A percentile compares a stretch with the other conserved stretches of the same genome.
Evolutionary conservation across 495 filamentous ascomycete species (phyloP).

Genomic region (Penicillium daleae): DNA sequence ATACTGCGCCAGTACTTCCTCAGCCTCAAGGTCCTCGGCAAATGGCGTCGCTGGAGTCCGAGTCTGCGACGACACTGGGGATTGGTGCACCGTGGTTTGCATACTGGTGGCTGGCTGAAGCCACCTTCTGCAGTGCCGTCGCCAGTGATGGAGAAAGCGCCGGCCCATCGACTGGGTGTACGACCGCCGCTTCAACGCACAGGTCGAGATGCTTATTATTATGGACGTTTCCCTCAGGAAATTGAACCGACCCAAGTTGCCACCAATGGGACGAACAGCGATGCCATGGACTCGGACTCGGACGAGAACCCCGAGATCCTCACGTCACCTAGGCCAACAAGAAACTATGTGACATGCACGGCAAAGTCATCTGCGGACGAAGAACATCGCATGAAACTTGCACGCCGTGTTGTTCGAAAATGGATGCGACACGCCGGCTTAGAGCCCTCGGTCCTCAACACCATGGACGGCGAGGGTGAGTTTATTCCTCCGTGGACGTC

Average conservation of each 20-base stretch:
- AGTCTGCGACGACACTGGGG: slow-evolving; percentile 65
- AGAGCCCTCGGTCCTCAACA: slow-evolving; percentile 38
- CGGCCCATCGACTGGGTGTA: slow-evolving; percentile 11
- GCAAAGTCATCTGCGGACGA: slow-evolving; percentile 45
- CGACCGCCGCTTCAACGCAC: slow-evolving; percentile 35
- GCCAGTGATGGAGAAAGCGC: slow-evolving; percentile 36
- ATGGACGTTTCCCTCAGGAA: slow-evolving; percentile 47
- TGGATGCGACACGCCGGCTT: slow-evolving; percentile 77
- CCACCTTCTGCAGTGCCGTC: slow-evolving; percentile 35
- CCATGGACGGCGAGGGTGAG: slow-evolving; percentile 51
- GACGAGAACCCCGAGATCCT: slow-evolving; percentile 50
- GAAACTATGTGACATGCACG: slow-evolving; percentile 47
- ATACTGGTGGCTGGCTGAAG: slow-evolving; percentile 44
- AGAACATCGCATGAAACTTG: slow-evolving; percentile 48
- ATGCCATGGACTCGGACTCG: slow-evolving; percentile 50
- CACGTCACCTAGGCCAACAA: slow-evolving; percentile 37
- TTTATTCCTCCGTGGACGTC: slow-evolving; percentile 76
- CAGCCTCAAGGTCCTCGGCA: slow-evolving; percentile 74
- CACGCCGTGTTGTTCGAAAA: slow-evolving; percentile 64
- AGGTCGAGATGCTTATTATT: slow-evolving; percentile 39
- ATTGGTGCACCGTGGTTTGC: slow-evolving; percentile 58
- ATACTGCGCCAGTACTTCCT: slow-evolving; percentile 90
- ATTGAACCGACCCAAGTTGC: slow-evolving; percentile 38
- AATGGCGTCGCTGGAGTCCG: slow-evolving; percentile 69
- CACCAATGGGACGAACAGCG: slow-evolving; percentile 30